These are phyloP conservation scores for Pyrus hybrid DNA, from an alignment of 331 rosid genomes.

Conservation along the genomic window DNA sequence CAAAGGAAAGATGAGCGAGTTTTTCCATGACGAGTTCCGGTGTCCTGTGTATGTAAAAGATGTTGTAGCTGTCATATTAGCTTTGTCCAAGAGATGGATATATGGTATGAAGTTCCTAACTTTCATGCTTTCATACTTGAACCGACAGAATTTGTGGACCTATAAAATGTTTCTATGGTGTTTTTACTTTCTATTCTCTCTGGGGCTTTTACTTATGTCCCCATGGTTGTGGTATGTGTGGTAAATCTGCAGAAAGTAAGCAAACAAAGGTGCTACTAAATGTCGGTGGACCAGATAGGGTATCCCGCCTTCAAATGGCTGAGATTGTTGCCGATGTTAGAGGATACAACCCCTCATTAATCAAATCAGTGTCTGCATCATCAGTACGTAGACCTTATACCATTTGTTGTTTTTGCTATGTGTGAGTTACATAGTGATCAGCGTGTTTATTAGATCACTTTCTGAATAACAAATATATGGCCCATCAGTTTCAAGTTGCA, in stretches of 20 bases:
- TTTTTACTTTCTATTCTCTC: neutral
- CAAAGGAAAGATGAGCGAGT: constrained; percentile 45
- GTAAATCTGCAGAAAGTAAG: constrained; percentile 43
- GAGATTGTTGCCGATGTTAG: constrained; percentile 69
- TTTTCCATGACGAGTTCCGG: constrained; percentile 84
- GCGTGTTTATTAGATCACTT: neutral
- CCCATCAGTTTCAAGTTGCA: neutral
- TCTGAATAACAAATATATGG: neutral
- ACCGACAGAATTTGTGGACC: neutral
- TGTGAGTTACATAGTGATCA: neutral
- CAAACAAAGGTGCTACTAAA: constrained; percentile 60
- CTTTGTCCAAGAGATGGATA: constrained; percentile 56
- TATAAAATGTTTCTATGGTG: neutral
- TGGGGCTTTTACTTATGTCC: constrained; percentile 10
- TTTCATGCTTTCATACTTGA: neutral
- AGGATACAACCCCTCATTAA: constrained; percentile 50
- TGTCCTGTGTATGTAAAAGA: constrained; percentile 87
- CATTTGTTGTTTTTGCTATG: neutral
- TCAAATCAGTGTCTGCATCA: constrained; percentile 67
- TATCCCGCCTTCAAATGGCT: constrained; percentile 80
- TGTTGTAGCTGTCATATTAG: constrained; percentile 45
- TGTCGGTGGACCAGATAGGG: constrained; percentile 77
- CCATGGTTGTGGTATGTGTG: constrained; percentile 12
- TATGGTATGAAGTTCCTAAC: constrained; percentile 42
- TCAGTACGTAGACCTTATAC: constrained; percentile 37